phyloP scores from a whole-genome alignment of 225 moss, liverwort and hornwort genomes.

The Marchantia paleacea region DNA sequence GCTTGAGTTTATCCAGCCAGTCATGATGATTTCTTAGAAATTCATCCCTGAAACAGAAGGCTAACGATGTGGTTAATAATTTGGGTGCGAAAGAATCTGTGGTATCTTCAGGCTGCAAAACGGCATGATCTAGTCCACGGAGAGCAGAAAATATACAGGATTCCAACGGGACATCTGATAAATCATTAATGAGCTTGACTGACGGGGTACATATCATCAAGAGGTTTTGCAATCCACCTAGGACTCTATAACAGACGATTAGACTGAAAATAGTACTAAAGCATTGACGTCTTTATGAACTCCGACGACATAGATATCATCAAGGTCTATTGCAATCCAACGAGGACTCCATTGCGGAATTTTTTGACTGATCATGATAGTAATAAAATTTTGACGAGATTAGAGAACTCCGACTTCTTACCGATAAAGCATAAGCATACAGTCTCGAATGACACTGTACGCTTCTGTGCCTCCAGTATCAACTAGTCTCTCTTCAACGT shows the following conservation, averaged over 20 bases:
- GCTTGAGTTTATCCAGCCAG: slow-evolving; percentile 66
- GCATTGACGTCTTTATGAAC: neutral
- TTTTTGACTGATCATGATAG: neutral
- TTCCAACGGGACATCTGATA: too few relatives aligned
- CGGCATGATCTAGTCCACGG: neutral
- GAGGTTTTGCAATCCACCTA: too few relatives aligned
- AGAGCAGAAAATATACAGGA: neutral
- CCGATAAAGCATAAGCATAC: slow-evolving; percentile 84
- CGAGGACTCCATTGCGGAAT: too few relatives aligned
- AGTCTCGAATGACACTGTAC: slow-evolving; percentile 63
- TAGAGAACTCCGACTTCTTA: slow-evolving; percentile 9
- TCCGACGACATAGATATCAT: neutral
- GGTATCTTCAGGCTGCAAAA: neutral
- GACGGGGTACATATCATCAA: too few relatives aligned
- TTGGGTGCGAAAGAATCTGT: too few relatives aligned
- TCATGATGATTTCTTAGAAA: slow-evolving; percentile 66
- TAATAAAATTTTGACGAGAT: neutral
- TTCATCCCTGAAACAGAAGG: slow-evolving; percentile 52
- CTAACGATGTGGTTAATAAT: neutral
- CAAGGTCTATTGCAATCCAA: too few relatives aligned
- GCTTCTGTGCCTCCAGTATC: slow-evolving; percentile 54
- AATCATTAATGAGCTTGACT: too few relatives aligned
- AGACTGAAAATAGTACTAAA: neutral
- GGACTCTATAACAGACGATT: too few relatives aligned
- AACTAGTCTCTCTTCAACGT: slow-evolving; percentile 57